These are phyloP conservation scores for Colletotrichum ledebouriae DNA, from an alignment of 2,329 filamentous ascomycete species.

Conservation along the genomic window DNA sequence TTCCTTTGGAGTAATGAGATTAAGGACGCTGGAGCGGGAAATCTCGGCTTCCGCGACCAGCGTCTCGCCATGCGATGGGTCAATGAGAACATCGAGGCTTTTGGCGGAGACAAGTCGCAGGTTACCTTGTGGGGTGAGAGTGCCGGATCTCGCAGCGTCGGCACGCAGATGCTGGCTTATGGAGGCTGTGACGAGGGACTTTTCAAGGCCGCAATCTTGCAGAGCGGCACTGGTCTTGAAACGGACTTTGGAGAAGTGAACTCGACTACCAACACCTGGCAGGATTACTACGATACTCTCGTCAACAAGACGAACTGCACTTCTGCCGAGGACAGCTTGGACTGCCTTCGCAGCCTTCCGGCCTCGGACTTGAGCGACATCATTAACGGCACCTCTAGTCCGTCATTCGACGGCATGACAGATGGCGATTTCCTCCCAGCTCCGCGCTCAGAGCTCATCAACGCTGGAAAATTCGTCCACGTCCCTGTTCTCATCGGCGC, in stretches of 20 bases:
- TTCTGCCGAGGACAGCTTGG: conserved; percentile 45
- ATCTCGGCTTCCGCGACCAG: conserved; percentile 65
- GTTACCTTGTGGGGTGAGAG: conserved; percentile 68
- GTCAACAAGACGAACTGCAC: conserved; percentile 43
- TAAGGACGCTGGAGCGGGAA: conserved; percentile 58
- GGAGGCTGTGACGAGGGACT: conserved; percentile 65
- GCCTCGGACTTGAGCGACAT: conserved; percentile 49
- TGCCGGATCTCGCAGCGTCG: conserved; percentile 64
- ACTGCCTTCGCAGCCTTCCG: conserved; percentile 51
- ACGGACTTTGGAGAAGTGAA: conserved; percentile 49
- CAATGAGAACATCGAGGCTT: conserved; percentile 63
- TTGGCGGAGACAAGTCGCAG: conserved; percentile 61
- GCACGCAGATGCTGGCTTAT: conserved; percentile 65
- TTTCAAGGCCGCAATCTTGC: conserved; percentile 65
- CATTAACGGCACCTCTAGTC: conserved; percentile 48
- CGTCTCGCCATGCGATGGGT: conserved; percentile 64
- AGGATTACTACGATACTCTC: conserved; percentile 38
- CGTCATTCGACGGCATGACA: conserved; percentile 45
- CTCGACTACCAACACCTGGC: conserved; percentile 42
- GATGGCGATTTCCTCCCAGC: conserved; percentile 59
- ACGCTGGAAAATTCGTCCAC: conserved; percentile 70
- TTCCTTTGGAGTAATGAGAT: conserved; percentile 63
- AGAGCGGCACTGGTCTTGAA: conserved; percentile 61
- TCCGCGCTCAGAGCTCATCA: conserved; percentile 64
- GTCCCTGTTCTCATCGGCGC: conserved; percentile 74